Evolutionary conservation across 2,329 filamentous ascomycete genomes (phyloP).

Genomic region (Podosphaera aphanis): DNA sequence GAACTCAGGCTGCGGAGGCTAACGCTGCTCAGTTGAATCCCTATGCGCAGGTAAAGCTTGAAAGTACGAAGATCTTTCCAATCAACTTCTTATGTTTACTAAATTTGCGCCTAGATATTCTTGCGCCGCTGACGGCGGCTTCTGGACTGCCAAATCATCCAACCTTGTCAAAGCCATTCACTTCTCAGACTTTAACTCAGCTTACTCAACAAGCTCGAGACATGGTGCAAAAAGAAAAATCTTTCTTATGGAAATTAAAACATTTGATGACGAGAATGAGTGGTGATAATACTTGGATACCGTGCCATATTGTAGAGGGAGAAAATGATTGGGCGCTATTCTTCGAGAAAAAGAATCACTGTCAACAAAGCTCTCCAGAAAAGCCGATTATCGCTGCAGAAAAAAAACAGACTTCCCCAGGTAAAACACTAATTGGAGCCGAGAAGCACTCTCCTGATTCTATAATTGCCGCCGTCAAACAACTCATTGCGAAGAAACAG

Average conservation of each 20-base stretch:
- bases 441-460: constrained; percentile 1
- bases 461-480: constrained; percentile 2
- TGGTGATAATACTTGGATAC: constrained; percentile 49
- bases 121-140: constrained; percentile 51
- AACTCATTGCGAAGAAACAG: background rate
- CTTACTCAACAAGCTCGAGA: constrained; percentile 44
- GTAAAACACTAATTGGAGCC: constrained; percentile 3
- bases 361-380: constrained; percentile 6
- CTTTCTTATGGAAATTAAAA: constrained; percentile 49
- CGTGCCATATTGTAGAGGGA: constrained; percentile 33
- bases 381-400: constrained; percentile 10
- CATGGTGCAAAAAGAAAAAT: constrained; percentile 53
- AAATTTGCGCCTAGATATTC: constrained; percentile 30
- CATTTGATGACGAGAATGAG: constrained; percentile 48
- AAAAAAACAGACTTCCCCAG: constrained; percentile 11
- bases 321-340: constrained; percentile 31
- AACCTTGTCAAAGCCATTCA: constrained; percentile 51
- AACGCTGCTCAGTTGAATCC: constrained; percentile 48
- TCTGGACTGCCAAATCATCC: constrained; percentile 55
- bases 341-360: constrained; percentile 12
- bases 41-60: constrained; percentile 46
- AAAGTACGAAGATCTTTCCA: constrained; percentile 28
- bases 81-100: constrained; percentile 2
- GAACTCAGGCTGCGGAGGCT: constrained; percentile 33
- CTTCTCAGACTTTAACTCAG: constrained; percentile 46